Percentiles rank a stretch among this genome's conserved stretches.
Evolutionary conservation across 805 yeast species (phyloP).

Genomic region (Pichia membranifaciens): DNA sequence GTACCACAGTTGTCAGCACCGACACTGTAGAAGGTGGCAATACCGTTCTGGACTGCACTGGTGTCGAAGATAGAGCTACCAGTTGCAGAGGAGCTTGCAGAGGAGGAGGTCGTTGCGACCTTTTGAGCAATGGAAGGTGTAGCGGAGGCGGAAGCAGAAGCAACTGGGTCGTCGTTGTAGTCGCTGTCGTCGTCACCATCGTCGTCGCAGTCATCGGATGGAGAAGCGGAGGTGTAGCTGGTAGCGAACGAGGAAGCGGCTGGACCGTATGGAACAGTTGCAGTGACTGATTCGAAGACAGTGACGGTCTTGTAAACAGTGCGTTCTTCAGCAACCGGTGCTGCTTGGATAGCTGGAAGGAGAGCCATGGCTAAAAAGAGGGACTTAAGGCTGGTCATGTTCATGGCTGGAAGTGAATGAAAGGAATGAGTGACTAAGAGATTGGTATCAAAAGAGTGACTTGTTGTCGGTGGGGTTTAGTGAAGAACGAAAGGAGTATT

Average conservation of each 20-base stretch:
- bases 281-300: background rate
- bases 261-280: constrained; percentile 4
- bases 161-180: too few relatives aligned
- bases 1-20: constrained; percentile 49
- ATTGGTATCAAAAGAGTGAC: background rate
- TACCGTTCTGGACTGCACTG: constrained; percentile 28
- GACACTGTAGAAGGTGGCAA: constrained; percentile 46
- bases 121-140: too few relatives aligned
- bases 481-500: too few relatives aligned
- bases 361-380: background rate
- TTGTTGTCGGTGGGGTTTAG: too few relatives aligned
- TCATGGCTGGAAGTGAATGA: too few relatives aligned
- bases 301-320: constrained; percentile 3
- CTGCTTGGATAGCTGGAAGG: background rate
- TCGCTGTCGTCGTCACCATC: too few relatives aligned
- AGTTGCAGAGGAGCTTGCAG: constrained; percentile 9
- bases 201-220: background rate
- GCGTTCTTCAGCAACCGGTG: background rate
- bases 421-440: background rate
- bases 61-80: constrained; percentile 11
- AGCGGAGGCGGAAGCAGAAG: too few relatives aligned
- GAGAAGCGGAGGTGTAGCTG: background rate
- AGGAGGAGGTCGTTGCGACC: background rate
- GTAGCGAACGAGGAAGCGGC: too few relatives aligned
- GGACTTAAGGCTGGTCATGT: background rate